Evolutionary conservation across 31 red algal species (phyloP).

Genomic region (Endocladia muricata): DNA sequence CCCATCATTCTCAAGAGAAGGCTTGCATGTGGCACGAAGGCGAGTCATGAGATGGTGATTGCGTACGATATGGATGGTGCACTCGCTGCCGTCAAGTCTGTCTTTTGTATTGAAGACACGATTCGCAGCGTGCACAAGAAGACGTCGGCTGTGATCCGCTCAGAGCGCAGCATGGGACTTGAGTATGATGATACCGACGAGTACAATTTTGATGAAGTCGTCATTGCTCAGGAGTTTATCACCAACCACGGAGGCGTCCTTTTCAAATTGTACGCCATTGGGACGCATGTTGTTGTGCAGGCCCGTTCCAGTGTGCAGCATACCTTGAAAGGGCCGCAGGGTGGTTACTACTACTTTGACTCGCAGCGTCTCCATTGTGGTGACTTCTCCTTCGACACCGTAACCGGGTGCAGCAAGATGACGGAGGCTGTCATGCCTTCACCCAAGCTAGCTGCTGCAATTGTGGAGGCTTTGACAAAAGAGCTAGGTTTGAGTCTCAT

Average conservation of each 20-base stretch:
- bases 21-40: constrained; percentile 27
- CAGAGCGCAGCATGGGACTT: background rate
- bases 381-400: background rate
- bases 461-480: constrained; percentile 5
- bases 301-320: constrained; percentile 17
- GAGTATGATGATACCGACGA: background rate
- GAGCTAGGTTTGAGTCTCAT: constrained; percentile 52
- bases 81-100: constrained; percentile 1
- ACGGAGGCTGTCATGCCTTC: constrained; percentile 25
- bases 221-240: constrained; percentile 47
- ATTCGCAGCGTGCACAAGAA: background rate
- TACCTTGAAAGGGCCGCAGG: background rate
- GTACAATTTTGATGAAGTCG: background rate
- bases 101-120: too few relatives aligned
- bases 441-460: background rate
- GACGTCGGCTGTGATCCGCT: background rate
- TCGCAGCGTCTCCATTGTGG: constrained; percentile 9
- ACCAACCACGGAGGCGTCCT: constrained; percentile 45
- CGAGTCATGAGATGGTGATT: constrained; percentile 54
- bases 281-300: constrained; percentile 27
- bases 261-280: constrained; percentile 66
- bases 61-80: constrained; percentile 22
- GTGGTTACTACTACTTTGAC: constrained; percentile 41
- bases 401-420: constrained; percentile 1
- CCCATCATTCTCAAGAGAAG: constrained; percentile 60